A percentile compares a stretch with the other conserved stretches of the same genome.
These are phyloP conservation scores for Jaenimonas drosophilae DNA, from an alignment of 208 protist species.

Conservation along the genomic window DNA sequence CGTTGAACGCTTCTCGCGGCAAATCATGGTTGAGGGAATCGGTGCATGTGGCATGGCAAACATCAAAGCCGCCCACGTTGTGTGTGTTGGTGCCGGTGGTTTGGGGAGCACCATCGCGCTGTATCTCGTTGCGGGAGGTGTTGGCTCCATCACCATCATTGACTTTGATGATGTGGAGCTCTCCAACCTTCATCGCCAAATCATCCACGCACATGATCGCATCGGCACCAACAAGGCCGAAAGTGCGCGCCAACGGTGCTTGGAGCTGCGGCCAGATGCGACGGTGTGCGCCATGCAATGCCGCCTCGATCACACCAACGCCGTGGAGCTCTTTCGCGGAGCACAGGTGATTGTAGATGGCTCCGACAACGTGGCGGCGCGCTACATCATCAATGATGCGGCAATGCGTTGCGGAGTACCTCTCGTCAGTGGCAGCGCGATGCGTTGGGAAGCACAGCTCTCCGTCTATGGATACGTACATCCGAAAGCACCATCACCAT, in stretches of 20 bases:
- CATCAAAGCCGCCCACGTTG: slow-evolving; percentile 47
- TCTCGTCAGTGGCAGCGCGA: slow-evolving; percentile 92
- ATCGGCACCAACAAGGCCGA: slow-evolving; percentile 74
- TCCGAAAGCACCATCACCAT: too few species aligned
- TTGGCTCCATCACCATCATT: slow-evolving; percentile 82
- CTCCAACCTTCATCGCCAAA: slow-evolving; percentile 93
- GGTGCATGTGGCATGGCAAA: slow-evolving; percentile 57
- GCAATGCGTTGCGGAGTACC: slow-evolving; percentile 76
- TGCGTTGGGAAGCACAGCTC: slow-evolving; percentile 93
- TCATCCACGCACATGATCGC: slow-evolving; percentile 71
- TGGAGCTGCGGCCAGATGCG: slow-evolving; percentile 50
- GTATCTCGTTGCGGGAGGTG: slow-evolving; percentile 90
- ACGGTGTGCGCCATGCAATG: slow-evolving; percentile 21
- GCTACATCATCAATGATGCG: slow-evolving; percentile 93
- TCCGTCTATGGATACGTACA: slow-evolving; percentile 76
- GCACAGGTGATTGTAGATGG: slow-evolving; percentile 90
- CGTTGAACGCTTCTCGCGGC: slow-evolving; percentile 82
- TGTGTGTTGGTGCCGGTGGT: slow-evolving; percentile 92
- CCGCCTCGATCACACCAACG: slow-evolving; percentile 56
- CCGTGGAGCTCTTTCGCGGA: slow-evolving; percentile 37
- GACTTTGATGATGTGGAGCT: slow-evolving; percentile 91
- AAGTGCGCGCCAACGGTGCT: slow-evolving; percentile 58
- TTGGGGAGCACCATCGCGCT: slow-evolving; percentile 89
- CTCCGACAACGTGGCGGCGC: slow-evolving; percentile 90
- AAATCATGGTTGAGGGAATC: slow-evolving; percentile 85